Evolutionary conservation across 805 yeast species (phyloP), one percentile per base, ranked within the genome.

Genomic region (Sugiyamaella boreocaroliniensis): DNA sequence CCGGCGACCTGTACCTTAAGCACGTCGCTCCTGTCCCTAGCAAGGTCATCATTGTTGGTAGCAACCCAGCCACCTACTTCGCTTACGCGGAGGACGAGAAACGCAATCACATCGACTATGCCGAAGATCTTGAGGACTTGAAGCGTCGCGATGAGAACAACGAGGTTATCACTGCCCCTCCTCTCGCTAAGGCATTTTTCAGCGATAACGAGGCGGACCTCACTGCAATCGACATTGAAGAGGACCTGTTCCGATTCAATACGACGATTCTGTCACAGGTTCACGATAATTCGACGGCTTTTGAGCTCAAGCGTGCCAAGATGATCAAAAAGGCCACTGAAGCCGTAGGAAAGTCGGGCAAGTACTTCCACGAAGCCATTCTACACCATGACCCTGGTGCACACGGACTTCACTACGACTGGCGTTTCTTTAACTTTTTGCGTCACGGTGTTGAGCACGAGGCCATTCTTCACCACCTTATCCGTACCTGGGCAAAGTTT

Each of bases 351-450:
- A 40, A 29, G 18, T 53, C 59, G 8, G 47, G 46, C 26, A 65
- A 65, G 55, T 54, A 55, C 45, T 58, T 58, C 47, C 40, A 50
- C 16, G 64, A 63, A 37, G 55, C 56, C 14, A 20, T 45, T 2
- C 47, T 64, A 10, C 18, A 20, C 16, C 45, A 55, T 29, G 64
- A 61, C 47, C 55, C 57, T 14, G 37, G 26, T 3, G 55, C 48
- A n/a, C 32, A 34, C 15, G 72, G 70, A 7, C 49, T 53, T 34
- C 75, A 71, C 56, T 82, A 82, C 60, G 89, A 83, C 64, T 82
- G 86, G 85, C 73, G 87, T 54, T 83, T 81, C 59, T 83, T 82
- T 73, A 75, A 74, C 57, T 64, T 69, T 47, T 67, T 73, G 40
- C 65, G 74, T n/a, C 59, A 60, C 32, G 67, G 66, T 40, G 59